Evolutionary conservation across 768 basidiomycete species (phyloP).

Genomic region (Hortiboletus flavorubellus): DNA sequence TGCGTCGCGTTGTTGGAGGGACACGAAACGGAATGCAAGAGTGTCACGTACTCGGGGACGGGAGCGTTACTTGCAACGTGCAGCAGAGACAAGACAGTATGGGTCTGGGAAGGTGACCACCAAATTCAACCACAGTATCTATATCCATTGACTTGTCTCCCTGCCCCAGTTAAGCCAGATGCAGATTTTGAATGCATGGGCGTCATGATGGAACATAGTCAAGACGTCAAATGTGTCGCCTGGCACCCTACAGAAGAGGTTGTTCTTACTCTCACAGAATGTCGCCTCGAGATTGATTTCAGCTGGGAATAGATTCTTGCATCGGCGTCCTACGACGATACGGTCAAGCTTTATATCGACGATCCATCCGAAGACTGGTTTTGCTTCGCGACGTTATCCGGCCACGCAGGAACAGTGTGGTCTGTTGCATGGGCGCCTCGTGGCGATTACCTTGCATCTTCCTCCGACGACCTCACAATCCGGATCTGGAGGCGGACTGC

Average conservation of each 20-base stretch:
- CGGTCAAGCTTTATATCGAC: constrained; percentile 89
- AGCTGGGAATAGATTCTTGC: constrained; percentile 73
- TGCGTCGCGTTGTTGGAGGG: constrained; percentile 86
- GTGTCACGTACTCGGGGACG: constrained; percentile 77
- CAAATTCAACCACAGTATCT: not conserved
- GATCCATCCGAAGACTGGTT: constrained; percentile 96
- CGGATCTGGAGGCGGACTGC: constrained; percentile 77
- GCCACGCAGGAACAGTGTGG: constrained; percentile 92
- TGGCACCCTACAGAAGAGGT: constrained; percentile 98
- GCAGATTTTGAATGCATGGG: constrained; percentile 92
- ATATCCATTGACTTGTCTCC: not conserved
- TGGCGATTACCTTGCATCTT: constrained; percentile 79
- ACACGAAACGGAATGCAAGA: constrained; percentile 96
- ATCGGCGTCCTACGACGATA: constrained; percentile 96
- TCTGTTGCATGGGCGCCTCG: constrained; percentile 75
- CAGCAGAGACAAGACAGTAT: constrained; percentile 94
- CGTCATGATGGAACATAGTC: constrained; percentile 94
- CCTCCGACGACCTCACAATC: constrained; percentile 81
- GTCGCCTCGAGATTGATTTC: constrained; percentile 7
- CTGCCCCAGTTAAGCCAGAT: constrained; percentile 73
- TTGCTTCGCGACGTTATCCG: constrained; percentile 75
- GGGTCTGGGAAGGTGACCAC: constrained; percentile 93
- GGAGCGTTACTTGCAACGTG: constrained; percentile 86
- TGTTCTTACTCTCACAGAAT: constrained; percentile 14
- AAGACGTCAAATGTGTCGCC: constrained; percentile 92